A percentile compares a stretch with the other conserved stretches of the same genome.
phyloP scores from a whole-genome alignment of 257 asterid genomes.

The Solanum lycopersicoides region DNA sequence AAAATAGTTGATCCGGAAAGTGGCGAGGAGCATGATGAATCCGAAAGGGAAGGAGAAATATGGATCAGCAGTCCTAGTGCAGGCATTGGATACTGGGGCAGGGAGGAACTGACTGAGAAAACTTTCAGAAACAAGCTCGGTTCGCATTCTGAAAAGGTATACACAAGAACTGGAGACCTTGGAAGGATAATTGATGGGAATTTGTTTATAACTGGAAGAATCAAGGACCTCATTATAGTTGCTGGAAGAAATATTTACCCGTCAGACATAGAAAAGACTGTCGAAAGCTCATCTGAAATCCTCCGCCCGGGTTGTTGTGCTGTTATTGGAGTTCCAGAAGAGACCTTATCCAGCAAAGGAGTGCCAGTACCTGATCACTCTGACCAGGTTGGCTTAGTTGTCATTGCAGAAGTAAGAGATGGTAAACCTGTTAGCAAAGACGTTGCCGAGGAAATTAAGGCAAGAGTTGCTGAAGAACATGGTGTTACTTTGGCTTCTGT shows the following conservation, averaged over 20 bases:
- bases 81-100: constrained; percentile 77
- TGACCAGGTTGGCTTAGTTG: constrained; percentile 76
- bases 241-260: constrained; percentile 77
- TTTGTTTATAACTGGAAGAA: constrained; percentile 73
- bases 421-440: constrained; percentile 47
- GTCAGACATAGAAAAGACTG: constrained; percentile 77
- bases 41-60: constrained; percentile 69
- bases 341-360: constrained; percentile 54
- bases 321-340: constrained; percentile 76
- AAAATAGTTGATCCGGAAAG: constrained; percentile 58
- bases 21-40: constrained; percentile 30
- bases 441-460: constrained; percentile 36
- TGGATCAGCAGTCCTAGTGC: constrained; percentile 84
- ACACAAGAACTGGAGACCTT: constrained; percentile 67
- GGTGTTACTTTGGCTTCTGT: constrained; percentile 62
- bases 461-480: constrained; percentile 65
- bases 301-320: constrained; percentile 86
- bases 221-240: constrained; percentile 79
- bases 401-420: constrained; percentile 65
- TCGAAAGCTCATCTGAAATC: constrained; percentile 62
- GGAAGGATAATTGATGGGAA: constrained; percentile 55
- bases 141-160: constrained; percentile 20
- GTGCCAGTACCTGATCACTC: constrained; percentile 38
- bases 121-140: constrained; percentile 39
- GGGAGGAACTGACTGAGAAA: constrained; percentile 33